Percentiles rank a stretch among this genome's conserved stretches.
Conservation (phyloP, 2,329 filamentous ascomycete species). For the Byssoonygena ceratinophila region DNA sequence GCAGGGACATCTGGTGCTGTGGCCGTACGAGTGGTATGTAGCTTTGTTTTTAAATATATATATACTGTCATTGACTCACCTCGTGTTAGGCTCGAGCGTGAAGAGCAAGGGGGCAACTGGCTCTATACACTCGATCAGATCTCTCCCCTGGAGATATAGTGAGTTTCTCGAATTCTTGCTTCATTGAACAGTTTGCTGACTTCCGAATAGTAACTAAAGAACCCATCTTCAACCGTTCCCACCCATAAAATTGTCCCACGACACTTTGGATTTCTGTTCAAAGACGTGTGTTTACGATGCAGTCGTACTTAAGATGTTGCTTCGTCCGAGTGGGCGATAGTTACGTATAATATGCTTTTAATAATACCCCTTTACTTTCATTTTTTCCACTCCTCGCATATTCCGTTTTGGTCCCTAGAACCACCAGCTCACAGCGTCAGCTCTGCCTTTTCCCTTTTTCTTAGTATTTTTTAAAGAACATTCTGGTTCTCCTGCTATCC, state of each 20-base stretch:
- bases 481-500: no score
- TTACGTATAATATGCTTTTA: neutral
- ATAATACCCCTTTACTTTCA: slow-evolving; percentile 1
- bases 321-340: neutral
- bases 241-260: no score
- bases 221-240: neutral
- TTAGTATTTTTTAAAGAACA: no score
- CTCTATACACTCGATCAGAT: slow-evolving; percentile 93
- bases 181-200: neutral
- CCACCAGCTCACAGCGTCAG: no score
- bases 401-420: neutral
- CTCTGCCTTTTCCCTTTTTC: no score
- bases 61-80: neutral
- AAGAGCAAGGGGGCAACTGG: slow-evolving; percentile 92
- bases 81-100: slow-evolving; percentile 56
- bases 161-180: slow-evolving; percentile 19
- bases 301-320: no score
- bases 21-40: slow-evolving; percentile 79
- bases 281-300: no score
- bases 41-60: neutral
- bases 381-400: neutral
- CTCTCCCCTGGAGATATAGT: slow-evolving; percentile 90
- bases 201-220: slow-evolving; percentile 10
- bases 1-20: slow-evolving; percentile 80
- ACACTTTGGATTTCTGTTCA: no score